Percentiles rank a stretch among this genome's conserved stretches.
Conservation (phyloP, 1,139 yeast species). For the Nakaseomyces bracarensis region DNA sequence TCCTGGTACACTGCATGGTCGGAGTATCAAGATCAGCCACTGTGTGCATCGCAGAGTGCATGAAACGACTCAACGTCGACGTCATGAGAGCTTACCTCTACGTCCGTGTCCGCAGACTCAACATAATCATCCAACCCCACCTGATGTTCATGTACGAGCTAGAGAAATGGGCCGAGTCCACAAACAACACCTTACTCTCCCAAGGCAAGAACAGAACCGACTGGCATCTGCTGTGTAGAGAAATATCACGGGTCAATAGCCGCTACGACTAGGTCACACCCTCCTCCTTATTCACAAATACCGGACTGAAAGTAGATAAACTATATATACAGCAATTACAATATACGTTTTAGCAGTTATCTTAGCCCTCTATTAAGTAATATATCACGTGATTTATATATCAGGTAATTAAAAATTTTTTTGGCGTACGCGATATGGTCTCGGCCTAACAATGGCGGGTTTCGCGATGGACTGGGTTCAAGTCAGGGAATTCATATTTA, state of each 20-base stretch:
- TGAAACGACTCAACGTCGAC: slow-evolving; percentile 60
- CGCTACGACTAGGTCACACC: slow-evolving; percentile 28
- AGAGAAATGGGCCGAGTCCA: slow-evolving; percentile 62
- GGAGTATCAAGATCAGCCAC: slow-evolving; percentile 91
- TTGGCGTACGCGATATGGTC: neutral
- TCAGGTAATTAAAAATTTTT: neutral
- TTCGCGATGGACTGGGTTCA: slow-evolving; percentile 6
- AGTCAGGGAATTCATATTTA: too few relatives aligned
- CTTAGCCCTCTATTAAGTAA: too few relatives aligned
- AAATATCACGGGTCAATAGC: slow-evolving; percentile 64
- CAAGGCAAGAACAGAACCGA: slow-evolving; percentile 39
- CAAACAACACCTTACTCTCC: slow-evolving; percentile 38
- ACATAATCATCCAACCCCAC: slow-evolving; percentile 87
- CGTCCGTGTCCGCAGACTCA: slow-evolving; percentile 76
- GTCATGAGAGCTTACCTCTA: slow-evolving; percentile 68
- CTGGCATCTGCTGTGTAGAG: slow-evolving; percentile 87
- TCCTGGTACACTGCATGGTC: slow-evolving; percentile 79
- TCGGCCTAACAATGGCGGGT: neutral
- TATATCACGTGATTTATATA: neutral
- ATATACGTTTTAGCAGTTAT: too few relatives aligned
- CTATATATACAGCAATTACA: too few relatives aligned
- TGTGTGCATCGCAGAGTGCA: slow-evolving; percentile 81
- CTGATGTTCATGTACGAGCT: slow-evolving; percentile 78
- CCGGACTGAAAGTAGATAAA: too few relatives aligned
- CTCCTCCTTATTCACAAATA: neutral